A percentile compares a stretch with the other conserved stretches of the same genome.
Conservation (phyloP, 768 basidiomycete species). For the Termitomyces sp. region DNA sequence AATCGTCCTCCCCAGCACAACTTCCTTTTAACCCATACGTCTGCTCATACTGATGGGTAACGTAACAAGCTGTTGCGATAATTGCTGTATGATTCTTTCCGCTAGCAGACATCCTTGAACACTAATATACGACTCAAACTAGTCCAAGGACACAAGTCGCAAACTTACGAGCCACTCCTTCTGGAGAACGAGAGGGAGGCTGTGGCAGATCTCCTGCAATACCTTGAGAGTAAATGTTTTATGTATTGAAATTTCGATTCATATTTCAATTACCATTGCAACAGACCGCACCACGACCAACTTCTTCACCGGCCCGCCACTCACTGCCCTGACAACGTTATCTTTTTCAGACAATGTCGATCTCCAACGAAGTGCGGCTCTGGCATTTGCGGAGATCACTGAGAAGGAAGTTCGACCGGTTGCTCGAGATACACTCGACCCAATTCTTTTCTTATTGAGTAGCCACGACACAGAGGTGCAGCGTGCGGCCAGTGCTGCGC, state of each 20-base stretch:
- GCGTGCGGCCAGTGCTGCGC: slow-evolving; percentile 93
- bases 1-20: slow-evolving; percentile 8
- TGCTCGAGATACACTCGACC: slow-evolving; percentile 94
- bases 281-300: slow-evolving; percentile 96
- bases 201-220: slow-evolving; percentile 95
- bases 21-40: background rate
- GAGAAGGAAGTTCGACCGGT: slow-evolving; percentile 99
- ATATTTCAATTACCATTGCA: slow-evolving; percentile 4
- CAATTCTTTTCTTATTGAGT: slow-evolving; percentile 93
- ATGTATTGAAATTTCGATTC: background rate
- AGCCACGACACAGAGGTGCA: slow-evolving; percentile 99
- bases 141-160: slow-evolving; percentile 82
- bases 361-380: slow-evolving; percentile 93
- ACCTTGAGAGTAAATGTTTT: slow-evolving; percentile 81
- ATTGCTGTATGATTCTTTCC: slow-evolving; percentile 56
- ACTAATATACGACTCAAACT: slow-evolving; percentile 14
- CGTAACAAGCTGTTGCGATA: slow-evolving; percentile 76
- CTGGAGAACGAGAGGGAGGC: slow-evolving; percentile 95
- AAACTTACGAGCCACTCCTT: slow-evolving; percentile 81
- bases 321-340: slow-evolving; percentile 90
- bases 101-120: slow-evolving; percentile 9
- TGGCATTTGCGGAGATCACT: slow-evolving; percentile 98
- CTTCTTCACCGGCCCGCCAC: slow-evolving; percentile 93
- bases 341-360: slow-evolving; percentile 99
- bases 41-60: slow-evolving; percentile 54